Base-by-base conservation (phyloP, 352 stramenopile genomes). In the Phytophthora sojae region DNA sequence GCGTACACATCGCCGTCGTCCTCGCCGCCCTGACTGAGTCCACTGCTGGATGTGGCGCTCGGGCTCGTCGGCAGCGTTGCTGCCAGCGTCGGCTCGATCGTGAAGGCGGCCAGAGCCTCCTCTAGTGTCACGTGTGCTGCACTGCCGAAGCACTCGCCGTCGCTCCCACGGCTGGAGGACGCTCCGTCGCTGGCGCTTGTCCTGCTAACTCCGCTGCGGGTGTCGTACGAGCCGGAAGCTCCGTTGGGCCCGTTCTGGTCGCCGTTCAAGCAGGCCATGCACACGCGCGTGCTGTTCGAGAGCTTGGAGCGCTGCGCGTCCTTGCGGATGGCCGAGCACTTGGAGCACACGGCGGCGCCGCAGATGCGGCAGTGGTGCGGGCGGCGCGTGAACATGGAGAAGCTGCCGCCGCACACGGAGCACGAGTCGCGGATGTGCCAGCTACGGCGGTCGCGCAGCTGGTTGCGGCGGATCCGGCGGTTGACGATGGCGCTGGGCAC, bases 311-410 rank as follows among this genome's bases (percentile, higher is more conserved):
- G 58, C 64, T 80, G 77, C 1, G 67, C 35, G 26, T 91, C 72
- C 44, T 81, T 79, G 25, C 86, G 86, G 53, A 91, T 78, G 1
- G 72, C 69, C 30, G 83, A 92, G 62, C 86, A 94, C 70, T 94
- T 96, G 58, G 81, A 90, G 71, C 89, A 96, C 17, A 95, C 84
- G 5, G 87, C 60, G 47, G 79, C 68, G 47, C 87, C 89, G 35
- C 86, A 96, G 52, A 93, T 85, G 7, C 87, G 85, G 50, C 89
- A 96, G 77, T 94, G 89, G 61, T 96, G 89, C 47, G 83, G 77
- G 17, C 88, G 86, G 35, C 82, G 82, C 57, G 90, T 89, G 51
- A 96, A 79, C 63, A 85, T 82, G 53, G 73, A 87, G 73, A 94
- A 94, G 21, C 73, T 77, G 61, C 77, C 71, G 45, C 73, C 81